Conservation (phyloP, 1,139 yeast genomes). For the Blastobotrys petasosporus region DNA sequence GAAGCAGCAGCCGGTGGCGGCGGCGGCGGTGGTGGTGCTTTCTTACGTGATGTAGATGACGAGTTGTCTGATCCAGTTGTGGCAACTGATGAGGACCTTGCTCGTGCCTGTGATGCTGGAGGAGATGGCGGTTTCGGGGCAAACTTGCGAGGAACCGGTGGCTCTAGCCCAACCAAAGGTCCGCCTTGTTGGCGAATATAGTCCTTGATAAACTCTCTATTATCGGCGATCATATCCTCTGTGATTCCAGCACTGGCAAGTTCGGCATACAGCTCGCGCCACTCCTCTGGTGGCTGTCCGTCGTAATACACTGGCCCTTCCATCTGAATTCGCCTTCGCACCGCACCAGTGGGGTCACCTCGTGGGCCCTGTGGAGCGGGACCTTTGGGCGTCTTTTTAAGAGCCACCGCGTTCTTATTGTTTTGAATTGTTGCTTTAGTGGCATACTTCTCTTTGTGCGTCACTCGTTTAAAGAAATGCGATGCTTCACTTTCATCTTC, state of each 20-base stretch:
- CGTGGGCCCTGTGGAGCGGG: slow-evolving; percentile 60
- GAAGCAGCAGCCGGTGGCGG: slow-evolving; percentile 24
- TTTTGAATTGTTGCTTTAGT: slow-evolving; percentile 78
- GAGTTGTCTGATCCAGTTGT: slow-evolving; percentile 19
- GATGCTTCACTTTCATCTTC: slow-evolving; percentile 87
- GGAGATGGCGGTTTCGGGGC: no score
- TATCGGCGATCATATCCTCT: slow-evolving; percentile 86
- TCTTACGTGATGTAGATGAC: slow-evolving; percentile 23
- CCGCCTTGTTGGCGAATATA: slow-evolving; percentile 76
- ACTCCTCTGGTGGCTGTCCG: slow-evolving; percentile 77
- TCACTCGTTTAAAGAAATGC: slow-evolving; percentile 72
- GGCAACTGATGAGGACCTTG: slow-evolving; percentile 18
- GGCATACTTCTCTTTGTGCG: slow-evolving; percentile 72
- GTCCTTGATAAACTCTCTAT: slow-evolving; percentile 72
- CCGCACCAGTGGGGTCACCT: slow-evolving; percentile 43
- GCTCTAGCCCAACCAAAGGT: slow-evolving; percentile 78
- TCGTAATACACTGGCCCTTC: slow-evolving; percentile 61
- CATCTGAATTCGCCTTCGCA: slow-evolving; percentile 52
- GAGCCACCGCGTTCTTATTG: slow-evolving; percentile 82
- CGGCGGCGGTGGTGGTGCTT: slow-evolving; percentile 46
- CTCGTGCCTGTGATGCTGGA: slow-evolving; percentile 10
- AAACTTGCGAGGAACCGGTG: slow-evolving; percentile 68
- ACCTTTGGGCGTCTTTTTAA: slow-evolving; percentile 40
- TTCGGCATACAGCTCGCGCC: slow-evolving; percentile 71
- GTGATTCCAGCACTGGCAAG: slow-evolving; percentile 74